Base-by-base conservation (phyloP, 805 yeast genomes). In the Torulaspora indica region DNA sequence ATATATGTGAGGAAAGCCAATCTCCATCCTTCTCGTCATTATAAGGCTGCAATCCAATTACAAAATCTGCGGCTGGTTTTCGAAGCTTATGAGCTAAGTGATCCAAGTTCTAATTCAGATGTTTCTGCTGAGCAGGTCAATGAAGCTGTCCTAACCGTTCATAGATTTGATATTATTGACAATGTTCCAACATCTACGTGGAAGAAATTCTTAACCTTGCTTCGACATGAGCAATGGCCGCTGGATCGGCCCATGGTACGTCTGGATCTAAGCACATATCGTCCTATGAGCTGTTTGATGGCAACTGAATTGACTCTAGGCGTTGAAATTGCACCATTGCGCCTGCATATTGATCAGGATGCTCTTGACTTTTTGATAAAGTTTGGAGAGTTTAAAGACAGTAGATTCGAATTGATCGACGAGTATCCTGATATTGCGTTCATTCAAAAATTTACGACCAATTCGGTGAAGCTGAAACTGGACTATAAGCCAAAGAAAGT, bases 401-500 rank as follows among this genome's bases (percentile, higher is more conserved):
- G 68, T 1, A 65, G 93, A 46, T 85, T 85, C 58, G 74, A 75
- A 3, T 66, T 85, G 12, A 73, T 79, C n/a, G 72, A 73, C 18
- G 73, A 69, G 9, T 73, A 69, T 46, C 88, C 82, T 35, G 93
- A 84, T 46, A 74, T 77, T 5, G 56, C 78, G 1, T 90, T 77
- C 56, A 72, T 89, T 36, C 88, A 85, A 53, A 79, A 79, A 56
- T 74, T 88, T 28, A 76, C 76, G 34, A 73, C 89, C 4, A 75
- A 76, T 45, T 69, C 81, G 0, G 66, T 86, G 2, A 74, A 72
- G 37, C 60, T 93, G 15, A 80, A 80, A 49, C 69, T 93, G 32
- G 98, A 93, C 63, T 93, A 93, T 62, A 89, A 88, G 60, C 98
- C 98, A 0, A 89, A 89, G 60, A 85, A 80, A 52, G 74, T 91